Evolutionary conservation across 352 stramenopile genomes (phyloP).

Genomic region (Pythium biforme): DNA sequence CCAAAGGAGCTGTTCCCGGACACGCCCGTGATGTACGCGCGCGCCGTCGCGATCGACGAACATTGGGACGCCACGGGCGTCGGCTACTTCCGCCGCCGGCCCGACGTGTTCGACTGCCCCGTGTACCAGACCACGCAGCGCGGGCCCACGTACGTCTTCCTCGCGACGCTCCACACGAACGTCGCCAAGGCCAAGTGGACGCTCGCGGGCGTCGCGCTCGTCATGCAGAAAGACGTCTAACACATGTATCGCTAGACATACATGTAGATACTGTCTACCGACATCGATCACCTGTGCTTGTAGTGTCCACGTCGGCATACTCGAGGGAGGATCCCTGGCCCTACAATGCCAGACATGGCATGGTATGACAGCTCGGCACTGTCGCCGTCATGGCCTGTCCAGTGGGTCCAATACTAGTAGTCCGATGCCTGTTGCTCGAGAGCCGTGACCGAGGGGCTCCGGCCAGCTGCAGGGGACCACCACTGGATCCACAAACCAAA

Average conservation of each 20-base stretch:
- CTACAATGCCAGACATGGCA: no score
- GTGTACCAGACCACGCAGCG: constrained; percentile 96
- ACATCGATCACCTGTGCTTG: no score
- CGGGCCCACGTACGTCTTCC: constrained; percentile 95
- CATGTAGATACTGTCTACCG: no score
- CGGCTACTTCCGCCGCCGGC: constrained; percentile 89
- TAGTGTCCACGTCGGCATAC: no score
- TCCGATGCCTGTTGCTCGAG: no score
- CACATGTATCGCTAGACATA: background rate
- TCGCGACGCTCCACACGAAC: constrained; percentile 92
- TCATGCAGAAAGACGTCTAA: constrained; percentile 90
- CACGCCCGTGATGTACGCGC: constrained; percentile 92
- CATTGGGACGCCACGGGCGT: constrained; percentile 94
- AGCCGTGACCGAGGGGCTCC: no score
- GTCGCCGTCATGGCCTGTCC: no score
- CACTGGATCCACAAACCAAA: no score
- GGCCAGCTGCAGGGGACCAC: no score
- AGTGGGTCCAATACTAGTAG: no score
- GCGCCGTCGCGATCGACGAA: constrained; percentile 88
- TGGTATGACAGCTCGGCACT: no score
- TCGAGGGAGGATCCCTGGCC: no score
- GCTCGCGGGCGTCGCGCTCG: constrained; percentile 88
- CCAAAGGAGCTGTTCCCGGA: constrained; percentile 93
- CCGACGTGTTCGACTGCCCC: constrained; percentile 93
- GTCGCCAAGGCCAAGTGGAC: constrained; percentile 90